These are phyloP conservation scores for Flaveria trinervia DNA, from an alignment of 129 eudicot species.

Conservation along the genomic window DNA sequence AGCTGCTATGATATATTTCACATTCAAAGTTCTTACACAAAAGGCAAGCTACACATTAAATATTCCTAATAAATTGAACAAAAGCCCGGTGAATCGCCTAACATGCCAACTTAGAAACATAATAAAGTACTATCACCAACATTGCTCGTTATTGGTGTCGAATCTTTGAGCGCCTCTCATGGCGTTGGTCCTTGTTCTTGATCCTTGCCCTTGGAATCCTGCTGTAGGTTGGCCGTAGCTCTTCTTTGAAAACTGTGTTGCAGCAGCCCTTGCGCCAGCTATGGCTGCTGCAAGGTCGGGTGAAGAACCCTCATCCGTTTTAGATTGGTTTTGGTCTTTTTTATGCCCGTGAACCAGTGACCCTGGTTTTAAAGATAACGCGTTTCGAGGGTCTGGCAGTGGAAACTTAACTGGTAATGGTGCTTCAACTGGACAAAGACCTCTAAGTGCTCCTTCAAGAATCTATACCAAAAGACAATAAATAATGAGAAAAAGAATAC, in stretches of 20 bases:
- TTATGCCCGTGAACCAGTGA: conserved; percentile 39
- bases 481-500: background rate
- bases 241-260: conserved; percentile 69
- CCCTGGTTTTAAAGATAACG: conserved; percentile 68
- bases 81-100: background rate
- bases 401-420: conserved; percentile 67
- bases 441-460: conserved; percentile 79
- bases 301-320: conserved; percentile 43
- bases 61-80: background rate
- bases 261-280: conserved; percentile 83
- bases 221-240: conserved; percentile 26
- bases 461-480: conserved; percentile 39
- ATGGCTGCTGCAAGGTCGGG: conserved; percentile 65
- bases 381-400: conserved; percentile 62
- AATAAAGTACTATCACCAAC: conserved; percentile 22
- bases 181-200: conserved; percentile 43
- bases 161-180: conserved; percentile 32
- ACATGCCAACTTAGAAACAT: conserved; percentile 16
- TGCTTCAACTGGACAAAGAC: conserved; percentile 60
- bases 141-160: conserved; percentile 12
- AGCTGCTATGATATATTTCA: background rate
- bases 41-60: background rate
- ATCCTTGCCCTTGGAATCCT: conserved; percentile 40
- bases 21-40: conserved; percentile 12
- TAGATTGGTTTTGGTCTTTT: conserved; percentile 34